A percentile compares a stretch with the other conserved stretches of the same genome.
These are phyloP conservation scores for Metroxylon sagu DNA, from an alignment of 176 grass and related monocot genomes.

Conservation along the genomic window DNA sequence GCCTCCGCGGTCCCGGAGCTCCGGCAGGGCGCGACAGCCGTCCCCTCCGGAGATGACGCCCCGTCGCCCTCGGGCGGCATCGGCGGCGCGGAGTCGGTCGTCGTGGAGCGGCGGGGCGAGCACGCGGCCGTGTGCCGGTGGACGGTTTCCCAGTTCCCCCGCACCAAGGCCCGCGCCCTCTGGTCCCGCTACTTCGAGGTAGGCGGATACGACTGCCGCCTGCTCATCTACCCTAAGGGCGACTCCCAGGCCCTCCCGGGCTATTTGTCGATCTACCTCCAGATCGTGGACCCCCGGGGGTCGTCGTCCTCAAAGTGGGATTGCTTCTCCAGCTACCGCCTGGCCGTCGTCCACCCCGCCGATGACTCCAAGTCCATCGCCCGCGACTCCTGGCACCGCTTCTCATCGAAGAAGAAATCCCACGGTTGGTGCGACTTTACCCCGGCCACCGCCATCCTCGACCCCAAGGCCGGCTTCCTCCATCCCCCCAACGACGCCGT, in stretches of 20 bases:
- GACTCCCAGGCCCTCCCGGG: slow-evolving; percentile 76
- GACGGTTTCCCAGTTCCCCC: slow-evolving; percentile 70
- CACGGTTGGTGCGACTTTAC: slow-evolving; percentile 94
- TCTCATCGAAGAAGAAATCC: slow-evolving; percentile 89
- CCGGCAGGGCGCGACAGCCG: neutral
- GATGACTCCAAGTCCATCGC: slow-evolving; percentile 52
- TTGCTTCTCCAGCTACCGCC: slow-evolving; percentile 80
- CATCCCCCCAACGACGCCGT: slow-evolving; percentile 49
- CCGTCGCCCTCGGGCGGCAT: neutral
- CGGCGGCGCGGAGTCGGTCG: slow-evolving; percentile 22
- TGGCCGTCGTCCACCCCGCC: slow-evolving; percentile 49
- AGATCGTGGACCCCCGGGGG: slow-evolving; percentile 89
- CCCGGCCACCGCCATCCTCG: slow-evolving; percentile 35
- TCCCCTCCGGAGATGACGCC: slow-evolving; percentile 4
- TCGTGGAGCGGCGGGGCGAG: slow-evolving; percentile 59
- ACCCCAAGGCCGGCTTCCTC: slow-evolving; percentile 27
- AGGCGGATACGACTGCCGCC: slow-evolving; percentile 87
- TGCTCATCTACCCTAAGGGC: slow-evolving; percentile 82
- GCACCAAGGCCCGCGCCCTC: slow-evolving; percentile 56
- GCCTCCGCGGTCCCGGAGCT: no score
- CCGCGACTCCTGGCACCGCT: slow-evolving; percentile 89
- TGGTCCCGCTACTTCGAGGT: slow-evolving; percentile 94
- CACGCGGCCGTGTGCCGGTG: slow-evolving; percentile 78
- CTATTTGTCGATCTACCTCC: slow-evolving; percentile 85
- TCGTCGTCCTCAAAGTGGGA: slow-evolving; percentile 72